A percentile compares a stretch with the other conserved stretches of the same genome.
Evolutionary conservation across 1,284 basidiomycete species (phyloP).

Genomic region (Moniliophthora roreri): DNA sequence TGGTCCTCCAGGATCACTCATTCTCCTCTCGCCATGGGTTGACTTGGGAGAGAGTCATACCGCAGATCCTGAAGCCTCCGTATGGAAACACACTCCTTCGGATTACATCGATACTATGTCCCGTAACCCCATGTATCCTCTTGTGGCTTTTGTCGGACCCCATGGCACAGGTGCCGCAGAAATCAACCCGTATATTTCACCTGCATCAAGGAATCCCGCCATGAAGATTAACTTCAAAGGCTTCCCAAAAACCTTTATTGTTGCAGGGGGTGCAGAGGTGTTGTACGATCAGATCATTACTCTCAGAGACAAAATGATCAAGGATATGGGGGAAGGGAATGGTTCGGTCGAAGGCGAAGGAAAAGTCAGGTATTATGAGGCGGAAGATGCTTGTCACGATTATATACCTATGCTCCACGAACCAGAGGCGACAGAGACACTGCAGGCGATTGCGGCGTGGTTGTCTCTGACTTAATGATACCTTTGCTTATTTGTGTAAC

Average conservation of each 20-base stretch:
- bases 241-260: constrained; percentile 57
- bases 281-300: constrained; percentile 50
- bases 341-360: constrained; percentile 31
- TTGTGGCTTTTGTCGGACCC: constrained; percentile 40
- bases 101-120: constrained; percentile 37
- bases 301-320: constrained; percentile 41
- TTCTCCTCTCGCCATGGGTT: constrained; percentile 58
- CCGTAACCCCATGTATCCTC: constrained; percentile 28
- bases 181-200: constrained; percentile 54
- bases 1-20: constrained; percentile 45
- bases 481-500: too few relatives aligned
- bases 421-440: constrained; percentile 50
- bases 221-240: constrained; percentile 42
- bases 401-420: constrained; percentile 49
- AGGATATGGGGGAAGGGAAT: constrained; percentile 46
- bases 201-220: constrained; percentile 43
- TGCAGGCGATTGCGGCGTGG: constrained; percentile 49
- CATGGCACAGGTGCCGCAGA: constrained; percentile 39
- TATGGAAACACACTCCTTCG: constrained; percentile 27
- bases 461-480: constrained; percentile 19
- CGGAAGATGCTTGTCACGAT: constrained; percentile 53
- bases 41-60: constrained; percentile 45
- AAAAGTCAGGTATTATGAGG: constrained; percentile 47
- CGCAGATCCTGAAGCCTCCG: constrained; percentile 30
- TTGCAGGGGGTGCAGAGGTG: constrained; percentile 53